These are phyloP conservation scores for Epichloe baconii DNA, from an alignment of 2,329 filamentous ascomycete genomes.

Conservation along the genomic window DNA sequence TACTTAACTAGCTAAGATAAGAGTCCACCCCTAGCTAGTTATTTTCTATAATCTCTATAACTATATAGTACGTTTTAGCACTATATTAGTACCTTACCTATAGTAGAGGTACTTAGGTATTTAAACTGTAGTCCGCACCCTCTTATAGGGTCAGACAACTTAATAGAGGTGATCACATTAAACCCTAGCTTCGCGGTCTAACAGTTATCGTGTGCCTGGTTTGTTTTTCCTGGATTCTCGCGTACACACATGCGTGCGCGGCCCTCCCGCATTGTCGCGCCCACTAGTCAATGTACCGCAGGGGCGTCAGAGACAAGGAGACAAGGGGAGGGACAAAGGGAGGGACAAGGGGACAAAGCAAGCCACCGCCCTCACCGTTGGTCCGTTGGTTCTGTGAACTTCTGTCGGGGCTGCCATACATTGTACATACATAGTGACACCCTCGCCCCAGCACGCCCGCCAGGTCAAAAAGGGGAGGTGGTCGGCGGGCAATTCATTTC, in stretches of 20 bases:
- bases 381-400: slow-evolving; percentile 14
- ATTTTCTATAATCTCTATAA: too few relatives aligned
- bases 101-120: too few relatives aligned
- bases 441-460: background rate
- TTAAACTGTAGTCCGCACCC: too few relatives aligned
- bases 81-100: too few relatives aligned
- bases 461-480: slow-evolving; percentile 8
- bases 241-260: slow-evolving; percentile 3
- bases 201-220: background rate
- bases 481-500: slow-evolving; percentile 9
- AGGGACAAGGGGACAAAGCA: slow-evolving; percentile 1
- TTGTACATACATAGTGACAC: background rate
- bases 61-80: too few relatives aligned
- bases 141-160: too few relatives aligned
- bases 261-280: background rate
- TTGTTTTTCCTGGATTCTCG: background rate
- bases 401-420: background rate
- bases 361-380: slow-evolving; percentile 14
- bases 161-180: too few relatives aligned
- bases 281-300: slow-evolving; percentile 7
- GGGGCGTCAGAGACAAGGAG: slow-evolving; percentile 1
- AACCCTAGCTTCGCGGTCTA: too few relatives aligned
- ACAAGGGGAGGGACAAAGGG: background rate
- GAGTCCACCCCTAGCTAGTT: too few relatives aligned
- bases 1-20: too few relatives aligned